Percentiles rank a stretch among this genome's conserved stretches.
phyloP scores from a whole-genome alignment of 2,329 filamentous ascomycete species.

The Apiospora saccharicola region DNA sequence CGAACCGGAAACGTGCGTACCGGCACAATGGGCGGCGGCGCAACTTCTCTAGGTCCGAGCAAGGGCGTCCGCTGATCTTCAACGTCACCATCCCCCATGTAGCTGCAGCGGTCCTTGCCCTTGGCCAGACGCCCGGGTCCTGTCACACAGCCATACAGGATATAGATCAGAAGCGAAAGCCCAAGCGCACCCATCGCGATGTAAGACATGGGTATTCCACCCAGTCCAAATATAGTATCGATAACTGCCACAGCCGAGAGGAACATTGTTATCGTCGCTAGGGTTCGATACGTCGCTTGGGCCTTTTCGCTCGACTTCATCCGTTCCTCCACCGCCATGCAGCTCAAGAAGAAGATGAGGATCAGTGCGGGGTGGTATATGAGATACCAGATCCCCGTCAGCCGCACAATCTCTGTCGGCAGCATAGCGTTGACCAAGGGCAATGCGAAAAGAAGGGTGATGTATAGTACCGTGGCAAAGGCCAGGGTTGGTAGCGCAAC shows the following conservation, averaged over 20 bases:
- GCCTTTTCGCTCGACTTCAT: constrained; percentile 28
- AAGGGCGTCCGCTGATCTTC: constrained; percentile 30
- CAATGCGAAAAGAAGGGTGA: constrained; percentile 32
- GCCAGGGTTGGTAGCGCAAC: constrained; percentile 12
- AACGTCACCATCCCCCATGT: constrained; percentile 29
- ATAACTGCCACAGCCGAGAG: constrained; percentile 33
- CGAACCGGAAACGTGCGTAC: constrained; percentile 14
- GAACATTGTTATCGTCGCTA: constrained; percentile 28
- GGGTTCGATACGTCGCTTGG: constrained; percentile 29
- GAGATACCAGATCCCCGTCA: constrained; percentile 34
- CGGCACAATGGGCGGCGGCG: background rate
- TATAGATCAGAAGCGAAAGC: constrained; percentile 32
- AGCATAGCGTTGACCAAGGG: constrained; percentile 31
- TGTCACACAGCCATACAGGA: constrained; percentile 36
- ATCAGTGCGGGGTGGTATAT: constrained; percentile 35
- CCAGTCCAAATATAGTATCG: constrained; percentile 37
- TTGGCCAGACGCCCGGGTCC: constrained; percentile 35
- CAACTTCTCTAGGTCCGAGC: background rate
- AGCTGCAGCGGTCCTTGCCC: constrained; percentile 34
- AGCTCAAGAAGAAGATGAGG: constrained; percentile 35
- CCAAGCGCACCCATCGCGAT: constrained; percentile 36
- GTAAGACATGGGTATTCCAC: constrained; percentile 39
- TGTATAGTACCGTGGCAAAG: constrained; percentile 29
- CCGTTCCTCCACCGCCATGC: constrained; percentile 38
- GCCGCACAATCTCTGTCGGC: constrained; percentile 31